Conservation (phyloP, 2,329 filamentous ascomycete species). For the Mycosphaerella arachidis region DNA sequence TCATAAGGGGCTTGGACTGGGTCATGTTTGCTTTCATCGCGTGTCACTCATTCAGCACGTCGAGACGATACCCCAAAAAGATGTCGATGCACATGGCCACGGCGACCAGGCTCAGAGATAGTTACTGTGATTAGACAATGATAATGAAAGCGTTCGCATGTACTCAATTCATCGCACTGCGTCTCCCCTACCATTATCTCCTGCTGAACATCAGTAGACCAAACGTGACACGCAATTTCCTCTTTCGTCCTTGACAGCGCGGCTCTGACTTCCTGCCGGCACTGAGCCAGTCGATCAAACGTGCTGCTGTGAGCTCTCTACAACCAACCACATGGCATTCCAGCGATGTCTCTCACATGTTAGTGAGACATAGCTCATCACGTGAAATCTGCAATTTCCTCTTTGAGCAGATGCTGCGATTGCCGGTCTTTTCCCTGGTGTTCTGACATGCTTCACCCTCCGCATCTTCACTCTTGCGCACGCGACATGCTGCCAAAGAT, state of each 20-base stretch:
- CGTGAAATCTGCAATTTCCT: background rate
- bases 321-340: background rate
- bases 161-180: background rate
- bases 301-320: background rate
- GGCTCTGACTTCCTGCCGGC: background rate
- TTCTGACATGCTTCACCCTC: background rate
- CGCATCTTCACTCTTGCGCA: too few relatives aligned
- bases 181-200: too few relatives aligned
- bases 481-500: background rate
- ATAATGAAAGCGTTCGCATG: background rate
- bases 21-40: background rate
- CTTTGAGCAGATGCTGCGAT: background rate
- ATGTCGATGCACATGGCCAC: background rate
- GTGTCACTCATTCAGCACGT: background rate
- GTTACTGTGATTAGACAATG: background rate
- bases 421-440: background rate
- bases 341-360: background rate
- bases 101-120: background rate
- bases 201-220: too few relatives aligned
- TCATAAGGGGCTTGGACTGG: background rate
- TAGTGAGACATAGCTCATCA: background rate
- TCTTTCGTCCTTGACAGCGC: background rate
- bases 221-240: background rate
- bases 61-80: background rate
- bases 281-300: background rate